Conservation (phyloP, 148 eudicot genomes). For the Cornus suecica region DNA sequence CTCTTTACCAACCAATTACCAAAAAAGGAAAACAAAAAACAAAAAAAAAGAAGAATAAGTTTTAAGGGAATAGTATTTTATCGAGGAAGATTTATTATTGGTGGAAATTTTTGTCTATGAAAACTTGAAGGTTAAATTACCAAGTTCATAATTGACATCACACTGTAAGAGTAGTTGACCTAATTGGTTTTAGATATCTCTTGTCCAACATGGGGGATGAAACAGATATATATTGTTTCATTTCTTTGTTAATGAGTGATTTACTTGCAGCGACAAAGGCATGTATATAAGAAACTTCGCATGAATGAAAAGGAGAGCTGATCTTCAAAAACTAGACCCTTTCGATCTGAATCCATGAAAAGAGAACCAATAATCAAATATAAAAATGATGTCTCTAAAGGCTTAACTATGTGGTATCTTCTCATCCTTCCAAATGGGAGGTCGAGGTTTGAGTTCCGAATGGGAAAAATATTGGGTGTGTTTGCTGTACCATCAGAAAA, state of each 20-base stretch:
- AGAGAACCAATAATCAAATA: no score
- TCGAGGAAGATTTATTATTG: background rate
- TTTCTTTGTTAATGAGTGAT: background rate
- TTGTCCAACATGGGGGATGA: background rate
- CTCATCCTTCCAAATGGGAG: no score
- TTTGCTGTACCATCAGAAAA: no score
- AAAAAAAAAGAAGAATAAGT: no score
- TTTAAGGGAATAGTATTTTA: background rate
- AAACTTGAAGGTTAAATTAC: slow-evolving; percentile 4
- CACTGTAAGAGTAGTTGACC: background rate
- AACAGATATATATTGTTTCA: background rate
- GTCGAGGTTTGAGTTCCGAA: no score
- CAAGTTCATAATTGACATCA: background rate
- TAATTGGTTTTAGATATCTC: background rate
- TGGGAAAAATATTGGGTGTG: no score
- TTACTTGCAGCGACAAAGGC: background rate
- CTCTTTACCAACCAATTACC: background rate
- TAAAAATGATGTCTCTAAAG: no score
- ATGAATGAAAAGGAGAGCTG: background rate
- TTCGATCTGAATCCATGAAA: no score
- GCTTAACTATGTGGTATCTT: no score
- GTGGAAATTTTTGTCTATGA: background rate
- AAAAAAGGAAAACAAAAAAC: no score
- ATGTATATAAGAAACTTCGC: background rate
- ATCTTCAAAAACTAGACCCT: background rate